phyloP scores from a whole-genome alignment of 192 early-diverging fungal genomes.

The Cetraspora pellucida region DNA sequence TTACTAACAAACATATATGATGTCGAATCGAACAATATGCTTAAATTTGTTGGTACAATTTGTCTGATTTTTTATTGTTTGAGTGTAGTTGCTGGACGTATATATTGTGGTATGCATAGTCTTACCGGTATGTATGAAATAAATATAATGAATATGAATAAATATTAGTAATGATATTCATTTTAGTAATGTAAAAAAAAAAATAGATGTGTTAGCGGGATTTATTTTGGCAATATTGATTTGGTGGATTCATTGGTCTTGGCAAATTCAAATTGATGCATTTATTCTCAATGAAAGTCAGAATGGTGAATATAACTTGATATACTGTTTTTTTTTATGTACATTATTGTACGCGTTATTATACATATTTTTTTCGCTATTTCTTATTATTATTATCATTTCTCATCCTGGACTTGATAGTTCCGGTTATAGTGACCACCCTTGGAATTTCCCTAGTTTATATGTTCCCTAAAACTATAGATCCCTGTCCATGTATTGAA shows the following conservation, averaged over 20 bases:
- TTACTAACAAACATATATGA: constrained; percentile 51
- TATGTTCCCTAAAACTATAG: constrained; percentile 66
- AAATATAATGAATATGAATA: not conserved
- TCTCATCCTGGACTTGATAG: constrained; percentile 28
- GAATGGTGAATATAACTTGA: constrained; percentile 33
- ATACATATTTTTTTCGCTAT: not conserved
- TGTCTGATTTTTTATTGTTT: constrained; percentile 54
- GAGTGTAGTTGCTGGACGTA: constrained; percentile 70
- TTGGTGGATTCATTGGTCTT: constrained; percentile 62
- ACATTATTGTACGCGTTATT: not conserved
- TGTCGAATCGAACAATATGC: constrained; percentile 46
- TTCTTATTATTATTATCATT: not conserved
- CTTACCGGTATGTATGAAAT: constrained; percentile 46
- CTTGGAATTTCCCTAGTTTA: constrained; percentile 43
- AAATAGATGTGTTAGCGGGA: constrained; percentile 71
- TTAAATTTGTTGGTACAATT: constrained; percentile 43
- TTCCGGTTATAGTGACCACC: constrained; percentile 31
- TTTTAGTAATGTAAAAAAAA: not conserved
- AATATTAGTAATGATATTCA: not conserved
- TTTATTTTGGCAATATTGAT: constrained; percentile 62
- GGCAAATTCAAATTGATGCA: constrained; percentile 37
- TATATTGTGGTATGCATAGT: constrained; percentile 90
- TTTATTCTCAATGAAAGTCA: constrained; percentile 40
- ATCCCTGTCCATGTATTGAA: constrained; percentile 75
- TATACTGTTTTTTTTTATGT: not conserved